Evolutionary conservation across 257 asterid genomes (phyloP).

Genomic region (Penstemon barbatus): DNA sequence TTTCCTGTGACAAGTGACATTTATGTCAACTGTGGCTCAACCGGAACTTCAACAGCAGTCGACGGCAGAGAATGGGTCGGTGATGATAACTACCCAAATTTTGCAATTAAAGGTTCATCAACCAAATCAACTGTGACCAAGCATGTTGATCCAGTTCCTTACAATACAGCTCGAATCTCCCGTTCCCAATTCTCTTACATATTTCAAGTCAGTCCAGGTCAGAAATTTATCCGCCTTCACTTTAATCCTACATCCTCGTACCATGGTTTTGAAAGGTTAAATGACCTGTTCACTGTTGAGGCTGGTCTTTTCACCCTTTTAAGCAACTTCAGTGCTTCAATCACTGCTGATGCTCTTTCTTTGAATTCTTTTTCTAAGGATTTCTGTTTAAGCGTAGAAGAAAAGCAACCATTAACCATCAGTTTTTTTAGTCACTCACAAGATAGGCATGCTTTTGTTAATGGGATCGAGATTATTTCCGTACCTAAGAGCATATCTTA

Average conservation of each 20-base stretch:
- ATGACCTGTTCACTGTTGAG: slow-evolving; percentile 41
- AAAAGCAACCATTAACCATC: slow-evolving; percentile 35
- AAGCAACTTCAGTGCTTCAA: slow-evolving; percentile 46
- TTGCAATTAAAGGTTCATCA: slow-evolving; percentile 31
- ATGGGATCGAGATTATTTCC: slow-evolving; percentile 53
- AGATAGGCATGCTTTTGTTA: slow-evolving; percentile 46
- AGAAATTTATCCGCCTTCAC: slow-evolving; percentile 50
- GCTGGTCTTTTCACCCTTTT: slow-evolving; percentile 47
- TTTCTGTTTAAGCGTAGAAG: slow-evolving; percentile 43
- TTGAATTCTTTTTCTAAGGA: slow-evolving; percentile 42
- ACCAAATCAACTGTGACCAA: slow-evolving; percentile 13
- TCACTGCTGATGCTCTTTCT: slow-evolving; percentile 44
- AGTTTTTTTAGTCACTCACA: slow-evolving; percentile 33
- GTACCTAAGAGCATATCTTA: slow-evolving; percentile 41
- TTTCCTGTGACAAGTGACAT: slow-evolving; percentile 20
- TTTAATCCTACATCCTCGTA: slow-evolving; percentile 36
- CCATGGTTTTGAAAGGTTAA: slow-evolving; percentile 23
- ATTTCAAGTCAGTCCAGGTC: slow-evolving; percentile 45
- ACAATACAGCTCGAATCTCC: slow-evolving; percentile 42
- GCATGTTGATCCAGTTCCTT: slow-evolving; percentile 35
- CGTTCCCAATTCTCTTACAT: slow-evolving; percentile 41
- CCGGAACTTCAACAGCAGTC: slow-evolving; percentile 26
- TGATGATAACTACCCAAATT: slow-evolving; percentile 20
- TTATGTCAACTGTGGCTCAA: slow-evolving; percentile 44
- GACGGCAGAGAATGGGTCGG: slow-evolving; percentile 33